Evolutionary conservation across 805 yeast genomes (phyloP).

Genomic region (Kurtzmaniella cleridarum): DNA sequence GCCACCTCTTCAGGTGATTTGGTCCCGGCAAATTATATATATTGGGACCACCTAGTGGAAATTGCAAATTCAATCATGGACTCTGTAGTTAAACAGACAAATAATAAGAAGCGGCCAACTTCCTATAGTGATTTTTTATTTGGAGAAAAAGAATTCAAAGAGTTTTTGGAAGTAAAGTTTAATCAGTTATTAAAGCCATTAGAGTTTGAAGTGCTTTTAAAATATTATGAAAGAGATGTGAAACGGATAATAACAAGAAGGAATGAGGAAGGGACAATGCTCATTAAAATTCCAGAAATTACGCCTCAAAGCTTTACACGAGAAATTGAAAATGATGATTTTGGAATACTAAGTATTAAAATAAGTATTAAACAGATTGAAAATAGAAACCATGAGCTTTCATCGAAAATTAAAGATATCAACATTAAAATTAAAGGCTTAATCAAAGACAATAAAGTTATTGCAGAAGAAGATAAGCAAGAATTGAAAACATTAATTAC

Average conservation of each 20-base stretch:
- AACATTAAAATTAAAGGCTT: conserved; percentile 13
- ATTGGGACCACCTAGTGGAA: conserved; percentile 8
- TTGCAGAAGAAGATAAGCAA: conserved; percentile 3
- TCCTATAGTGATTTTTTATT: conserved; percentile 1
- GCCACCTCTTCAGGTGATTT: conserved; percentile 10
- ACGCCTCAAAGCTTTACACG: conserved; percentile 6
- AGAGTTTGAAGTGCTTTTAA: conserved; percentile 24
- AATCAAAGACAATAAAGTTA: conserved; percentile 2
- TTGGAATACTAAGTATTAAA: conserved; percentile 24
- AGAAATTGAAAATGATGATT: conserved; percentile 23
- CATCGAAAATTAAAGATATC: conserved; percentile 13
- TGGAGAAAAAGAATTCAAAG: not conserved
- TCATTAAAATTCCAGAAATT: conserved; percentile 16
- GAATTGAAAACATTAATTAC: conserved; percentile 13
- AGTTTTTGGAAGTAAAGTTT: not conserved
- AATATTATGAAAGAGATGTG: conserved; percentile 23
- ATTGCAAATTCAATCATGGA: conserved; percentile 1
- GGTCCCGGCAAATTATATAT: conserved; percentile 18
- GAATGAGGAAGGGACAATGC: conserved; percentile 8
- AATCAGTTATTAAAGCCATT: conserved; percentile 6
- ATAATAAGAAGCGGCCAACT: conserved; percentile 1
- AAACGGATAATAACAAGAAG: conserved; percentile 1
- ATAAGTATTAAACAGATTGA: conserved; percentile 13
- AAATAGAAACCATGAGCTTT: conserved; percentile 15
- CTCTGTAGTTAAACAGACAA: conserved; percentile 7